phyloP scores from a whole-genome alignment of 768 basidiomycete species.

The Suillus plorans region DNA sequence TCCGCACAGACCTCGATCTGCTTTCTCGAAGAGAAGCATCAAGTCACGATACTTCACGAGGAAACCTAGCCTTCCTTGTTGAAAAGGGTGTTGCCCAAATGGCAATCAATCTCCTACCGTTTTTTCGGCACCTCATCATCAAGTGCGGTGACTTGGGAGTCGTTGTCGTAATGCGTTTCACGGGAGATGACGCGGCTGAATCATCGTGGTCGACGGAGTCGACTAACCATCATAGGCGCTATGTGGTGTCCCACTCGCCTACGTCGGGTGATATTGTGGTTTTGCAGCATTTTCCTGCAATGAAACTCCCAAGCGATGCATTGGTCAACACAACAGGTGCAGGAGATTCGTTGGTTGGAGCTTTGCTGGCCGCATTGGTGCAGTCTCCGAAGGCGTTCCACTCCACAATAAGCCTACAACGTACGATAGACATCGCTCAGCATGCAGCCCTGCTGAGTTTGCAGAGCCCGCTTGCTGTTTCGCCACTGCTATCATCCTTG shows the following conservation, averaged over 20 bases:
- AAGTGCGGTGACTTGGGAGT: slow-evolving; percentile 80
- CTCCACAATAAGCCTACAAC: slow-evolving; percentile 43
- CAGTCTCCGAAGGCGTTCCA: slow-evolving; percentile 43
- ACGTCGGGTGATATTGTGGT: slow-evolving; percentile 50
- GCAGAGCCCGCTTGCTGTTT: slow-evolving; percentile 59
- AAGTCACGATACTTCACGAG: slow-evolving; percentile 38
- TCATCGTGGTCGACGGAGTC: slow-evolving; percentile 53
- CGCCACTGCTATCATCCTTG: slow-evolving; percentile 52
- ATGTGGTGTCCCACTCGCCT: slow-evolving; percentile 51
- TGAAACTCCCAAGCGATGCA: slow-evolving; percentile 34
- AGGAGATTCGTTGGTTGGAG: slow-evolving; percentile 88
- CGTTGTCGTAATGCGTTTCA: slow-evolving; percentile 58
- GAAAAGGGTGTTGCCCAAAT: slow-evolving; percentile 75
- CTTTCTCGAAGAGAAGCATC: slow-evolving; percentile 49
- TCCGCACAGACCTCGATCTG: slow-evolving; percentile 63
- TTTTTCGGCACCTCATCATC: slow-evolving; percentile 80
- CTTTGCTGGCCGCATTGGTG: slow-evolving; percentile 68
- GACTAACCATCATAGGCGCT: slow-evolving; percentile 47
- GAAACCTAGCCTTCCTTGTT: slow-evolving; percentile 61
- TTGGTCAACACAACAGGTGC: slow-evolving; percentile 84
- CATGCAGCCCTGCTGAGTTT: slow-evolving; percentile 62
- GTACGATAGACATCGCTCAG: slow-evolving; percentile 57
- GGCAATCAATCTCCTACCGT: slow-evolving; percentile 80
- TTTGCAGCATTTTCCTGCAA: slow-evolving; percentile 72
- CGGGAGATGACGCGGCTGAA: slow-evolving; percentile 35